Conservation (phyloP, 1,284 basidiomycete species). For the Irpex sp. region DNA sequence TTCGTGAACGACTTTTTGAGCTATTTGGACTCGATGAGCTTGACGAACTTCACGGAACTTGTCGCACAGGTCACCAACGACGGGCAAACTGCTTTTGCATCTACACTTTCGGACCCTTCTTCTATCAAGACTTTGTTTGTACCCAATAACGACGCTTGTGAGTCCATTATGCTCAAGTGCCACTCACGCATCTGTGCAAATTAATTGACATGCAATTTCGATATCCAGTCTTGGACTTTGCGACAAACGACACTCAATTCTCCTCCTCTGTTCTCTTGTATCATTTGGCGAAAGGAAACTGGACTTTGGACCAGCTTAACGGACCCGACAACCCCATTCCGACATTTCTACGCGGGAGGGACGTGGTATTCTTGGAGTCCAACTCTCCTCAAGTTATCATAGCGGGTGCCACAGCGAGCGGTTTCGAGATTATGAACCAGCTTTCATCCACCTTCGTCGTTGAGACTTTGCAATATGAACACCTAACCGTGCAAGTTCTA, state of each 20-base stretch:
- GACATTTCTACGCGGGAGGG: constrained; percentile 4
- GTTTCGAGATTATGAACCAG: constrained; percentile 5
- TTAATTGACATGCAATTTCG: not conserved
- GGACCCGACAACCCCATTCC: constrained; percentile 1
- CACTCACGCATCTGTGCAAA: too few relatives aligned
- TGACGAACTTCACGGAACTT: constrained; percentile 6
- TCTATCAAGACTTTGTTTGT: constrained; percentile 6
- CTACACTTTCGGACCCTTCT: constrained; percentile 1
- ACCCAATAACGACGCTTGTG: constrained; percentile 10
- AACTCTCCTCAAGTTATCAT: not conserved
- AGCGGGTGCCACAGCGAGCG: not conserved
- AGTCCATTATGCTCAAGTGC: not conserved
- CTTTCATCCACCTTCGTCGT: not conserved
- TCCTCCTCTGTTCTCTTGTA: constrained; percentile 2
- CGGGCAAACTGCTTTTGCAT: not conserved
- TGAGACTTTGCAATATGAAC: not conserved
- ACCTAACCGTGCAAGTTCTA: constrained; percentile 3
- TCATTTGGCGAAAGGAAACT: constrained; percentile 4
- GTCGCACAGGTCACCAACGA: constrained; percentile 3
- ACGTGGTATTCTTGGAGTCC: not conserved
- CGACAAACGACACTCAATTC: constrained; percentile 1
- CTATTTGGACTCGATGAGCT: not conserved
- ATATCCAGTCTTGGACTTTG: not conserved
- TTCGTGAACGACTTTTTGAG: constrained; percentile 1
- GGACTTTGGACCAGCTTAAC: not conserved